phyloP scores from a whole-genome alignment of 2,329 filamentous ascomycete species.

The Fusarium sp. region DNA sequence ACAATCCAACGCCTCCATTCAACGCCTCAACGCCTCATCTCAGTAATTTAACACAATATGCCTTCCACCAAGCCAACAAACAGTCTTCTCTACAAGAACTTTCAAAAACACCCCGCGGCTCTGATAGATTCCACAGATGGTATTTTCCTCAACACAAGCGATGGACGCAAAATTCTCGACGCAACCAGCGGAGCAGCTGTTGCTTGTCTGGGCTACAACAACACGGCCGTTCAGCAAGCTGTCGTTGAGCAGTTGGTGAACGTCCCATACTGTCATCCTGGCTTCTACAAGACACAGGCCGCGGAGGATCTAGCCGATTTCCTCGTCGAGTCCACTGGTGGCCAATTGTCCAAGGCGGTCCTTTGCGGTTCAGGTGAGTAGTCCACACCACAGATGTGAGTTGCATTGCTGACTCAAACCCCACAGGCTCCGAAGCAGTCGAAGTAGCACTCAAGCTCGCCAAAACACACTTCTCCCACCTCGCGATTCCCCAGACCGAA shows the following conservation, averaged over 20 bases:
- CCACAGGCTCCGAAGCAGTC: slow-evolving; percentile 38
- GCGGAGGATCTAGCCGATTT: slow-evolving; percentile 40
- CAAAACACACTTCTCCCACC: slow-evolving; percentile 37
- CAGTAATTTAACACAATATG: slow-evolving; percentile 19
- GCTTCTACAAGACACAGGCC: slow-evolving; percentile 42
- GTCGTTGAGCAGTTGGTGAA: slow-evolving; percentile 38
- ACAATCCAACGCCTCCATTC: background rate
- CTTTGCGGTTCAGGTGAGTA: slow-evolving; percentile 40
- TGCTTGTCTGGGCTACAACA: slow-evolving; percentile 43
- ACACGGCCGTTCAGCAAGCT: slow-evolving; percentile 43
- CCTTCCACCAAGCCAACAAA: slow-evolving; percentile 32
- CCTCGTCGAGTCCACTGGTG: slow-evolving; percentile 39
- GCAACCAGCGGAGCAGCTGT: slow-evolving; percentile 46
- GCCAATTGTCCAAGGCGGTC: slow-evolving; percentile 40
- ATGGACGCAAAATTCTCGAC: slow-evolving; percentile 44
- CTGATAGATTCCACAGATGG: slow-evolving; percentile 37
- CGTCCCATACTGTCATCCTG: slow-evolving; percentile 41
- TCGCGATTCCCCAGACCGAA: slow-evolving; percentile 35
- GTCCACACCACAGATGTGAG: accelerated
- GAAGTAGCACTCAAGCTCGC: slow-evolving; percentile 43
- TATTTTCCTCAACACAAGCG: slow-evolving; percentile 40
- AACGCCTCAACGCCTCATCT: background rate
- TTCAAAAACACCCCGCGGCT: slow-evolving; percentile 42
- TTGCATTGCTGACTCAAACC: accelerated
- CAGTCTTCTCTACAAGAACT: slow-evolving; percentile 47